Evolutionary conservation across 2,329 filamentous ascomycete species (phyloP).

Genomic region (Colletotrichum plurivorum): DNA sequence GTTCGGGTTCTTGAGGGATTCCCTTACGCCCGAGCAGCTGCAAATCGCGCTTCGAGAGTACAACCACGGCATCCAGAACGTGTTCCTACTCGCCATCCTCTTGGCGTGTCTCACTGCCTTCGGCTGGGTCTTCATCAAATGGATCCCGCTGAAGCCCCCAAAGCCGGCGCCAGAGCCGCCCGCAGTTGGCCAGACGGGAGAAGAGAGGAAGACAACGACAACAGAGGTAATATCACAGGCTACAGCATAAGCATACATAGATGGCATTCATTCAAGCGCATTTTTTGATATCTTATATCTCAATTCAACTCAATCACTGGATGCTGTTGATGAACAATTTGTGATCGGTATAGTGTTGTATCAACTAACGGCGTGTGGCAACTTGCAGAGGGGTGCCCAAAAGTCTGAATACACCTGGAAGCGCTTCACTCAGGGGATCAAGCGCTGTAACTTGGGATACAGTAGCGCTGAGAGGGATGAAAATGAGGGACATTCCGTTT

Average conservation of each 20-base stretch:
- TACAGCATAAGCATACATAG: background rate
- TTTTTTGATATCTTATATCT: too few species aligned
- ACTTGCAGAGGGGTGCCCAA: too few species aligned
- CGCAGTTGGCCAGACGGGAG: background rate
- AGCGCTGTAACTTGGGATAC: too few species aligned
- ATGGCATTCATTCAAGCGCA: background rate
- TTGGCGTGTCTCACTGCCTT: slow-evolving; percentile 1
- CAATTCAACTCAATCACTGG: too few species aligned
- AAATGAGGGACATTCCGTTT: too few species aligned
- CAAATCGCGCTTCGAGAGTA: slow-evolving; percentile 14
- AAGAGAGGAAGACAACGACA: slow-evolving; percentile 6
- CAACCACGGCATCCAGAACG: slow-evolving; percentile 9
- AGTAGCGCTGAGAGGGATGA: too few species aligned
- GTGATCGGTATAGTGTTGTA: too few species aligned
- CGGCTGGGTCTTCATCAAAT: slow-evolving; percentile 12
- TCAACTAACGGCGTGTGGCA: too few species aligned
- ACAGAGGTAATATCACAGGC: slow-evolving; percentile 12
- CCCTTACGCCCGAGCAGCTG: slow-evolving; percentile 13
- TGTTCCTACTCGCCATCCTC: slow-evolving; percentile 11
- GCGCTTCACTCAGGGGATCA: too few species aligned
- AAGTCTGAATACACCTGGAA: too few species aligned
- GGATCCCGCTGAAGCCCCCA: slow-evolving; percentile 17
- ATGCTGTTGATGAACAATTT: too few species aligned
- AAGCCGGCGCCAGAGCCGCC: background rate
- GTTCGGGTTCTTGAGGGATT: slow-evolving; percentile 16